Evolutionary conservation across 2,329 filamentous ascomycete genomes (phyloP).

Genomic region (Onygena corvina): DNA sequence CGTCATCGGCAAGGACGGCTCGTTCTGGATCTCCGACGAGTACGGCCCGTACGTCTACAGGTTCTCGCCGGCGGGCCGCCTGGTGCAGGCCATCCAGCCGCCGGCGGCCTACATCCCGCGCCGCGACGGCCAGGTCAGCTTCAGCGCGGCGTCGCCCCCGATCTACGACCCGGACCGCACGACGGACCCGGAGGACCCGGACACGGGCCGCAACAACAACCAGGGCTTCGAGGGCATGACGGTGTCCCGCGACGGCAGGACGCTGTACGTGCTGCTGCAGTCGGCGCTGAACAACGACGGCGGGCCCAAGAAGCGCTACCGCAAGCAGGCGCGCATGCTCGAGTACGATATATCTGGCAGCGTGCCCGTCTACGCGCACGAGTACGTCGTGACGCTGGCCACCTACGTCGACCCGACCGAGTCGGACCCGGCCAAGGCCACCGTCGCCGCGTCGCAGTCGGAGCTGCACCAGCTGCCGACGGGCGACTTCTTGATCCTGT

Average conservation of each 20-base stretch:
- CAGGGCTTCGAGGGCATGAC: conserved; percentile 64
- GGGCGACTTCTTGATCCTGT: conserved; percentile 47
- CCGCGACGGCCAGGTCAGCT: conserved; percentile 50
- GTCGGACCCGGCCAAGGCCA: conserved; percentile 39
- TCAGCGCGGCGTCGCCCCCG: conserved; percentile 53
- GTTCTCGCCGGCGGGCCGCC: conserved; percentile 46
- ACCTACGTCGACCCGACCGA: conserved; percentile 42
- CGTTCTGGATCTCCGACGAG: conserved; percentile 60
- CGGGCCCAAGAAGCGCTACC: conserved; percentile 42
- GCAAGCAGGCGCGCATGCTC: conserved; percentile 50
- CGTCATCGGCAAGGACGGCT: conserved; percentile 46
- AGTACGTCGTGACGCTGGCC: conserved; percentile 57
- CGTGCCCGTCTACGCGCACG: conserved; percentile 41
- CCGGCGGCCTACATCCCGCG: conserved; percentile 53
- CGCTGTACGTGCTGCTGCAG: conserved; percentile 54
- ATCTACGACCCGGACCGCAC: conserved; percentile 42
- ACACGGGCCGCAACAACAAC: conserved; percentile 56
- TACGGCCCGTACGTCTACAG: conserved; percentile 60
- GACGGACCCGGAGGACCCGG: conserved; percentile 45
- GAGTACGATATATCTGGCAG: conserved; percentile 47
- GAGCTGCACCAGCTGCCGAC: conserved; percentile 54
- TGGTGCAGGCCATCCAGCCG: conserved; percentile 53
- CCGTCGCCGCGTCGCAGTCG: conserved; percentile 51
- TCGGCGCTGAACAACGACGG: conserved; percentile 53
- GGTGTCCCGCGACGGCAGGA: conserved; percentile 49